Evolutionary conservation across 768 basidiomycete genomes (phyloP).

Genomic region (Leccinum sublutescens): DNA sequence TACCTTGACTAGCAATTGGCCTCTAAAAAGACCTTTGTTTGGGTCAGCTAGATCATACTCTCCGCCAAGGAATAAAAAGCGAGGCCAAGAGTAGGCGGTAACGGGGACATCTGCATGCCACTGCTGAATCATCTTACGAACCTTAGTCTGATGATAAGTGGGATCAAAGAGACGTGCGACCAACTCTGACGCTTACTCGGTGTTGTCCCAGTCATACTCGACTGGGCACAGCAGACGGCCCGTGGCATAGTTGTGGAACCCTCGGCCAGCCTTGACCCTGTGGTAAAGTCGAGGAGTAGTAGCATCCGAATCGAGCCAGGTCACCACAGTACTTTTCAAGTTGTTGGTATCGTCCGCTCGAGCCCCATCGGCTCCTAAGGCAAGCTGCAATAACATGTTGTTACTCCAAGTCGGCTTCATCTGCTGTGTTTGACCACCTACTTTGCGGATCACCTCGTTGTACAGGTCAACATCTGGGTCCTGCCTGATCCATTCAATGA

Average conservation of each 20-base stretch:
- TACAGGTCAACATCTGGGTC: background rate
- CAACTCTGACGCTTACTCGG: background rate
- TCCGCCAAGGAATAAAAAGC: background rate
- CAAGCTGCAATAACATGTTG: background rate
- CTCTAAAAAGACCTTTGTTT: background rate
- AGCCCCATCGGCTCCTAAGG: background rate
- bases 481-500: background rate
- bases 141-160: background rate
- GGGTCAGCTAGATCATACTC: background rate
- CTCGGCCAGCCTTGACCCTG: background rate
- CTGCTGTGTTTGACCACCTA: background rate
- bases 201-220: background rate
- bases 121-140: too few relatives aligned
- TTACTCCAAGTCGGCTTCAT: background rate
- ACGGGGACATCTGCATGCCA: too few relatives aligned
- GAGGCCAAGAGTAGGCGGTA: too few relatives aligned
- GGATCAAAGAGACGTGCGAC: background rate
- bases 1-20: background rate
- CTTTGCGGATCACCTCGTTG: background rate
- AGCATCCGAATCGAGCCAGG: background rate
- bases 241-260: background rate
- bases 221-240: background rate
- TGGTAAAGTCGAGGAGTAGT: background rate
- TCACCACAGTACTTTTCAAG: background rate
- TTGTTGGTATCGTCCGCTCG: background rate